phyloP scores from a whole-genome alignment of 441 rosid genomes.

The Croton setiger region DNA sequence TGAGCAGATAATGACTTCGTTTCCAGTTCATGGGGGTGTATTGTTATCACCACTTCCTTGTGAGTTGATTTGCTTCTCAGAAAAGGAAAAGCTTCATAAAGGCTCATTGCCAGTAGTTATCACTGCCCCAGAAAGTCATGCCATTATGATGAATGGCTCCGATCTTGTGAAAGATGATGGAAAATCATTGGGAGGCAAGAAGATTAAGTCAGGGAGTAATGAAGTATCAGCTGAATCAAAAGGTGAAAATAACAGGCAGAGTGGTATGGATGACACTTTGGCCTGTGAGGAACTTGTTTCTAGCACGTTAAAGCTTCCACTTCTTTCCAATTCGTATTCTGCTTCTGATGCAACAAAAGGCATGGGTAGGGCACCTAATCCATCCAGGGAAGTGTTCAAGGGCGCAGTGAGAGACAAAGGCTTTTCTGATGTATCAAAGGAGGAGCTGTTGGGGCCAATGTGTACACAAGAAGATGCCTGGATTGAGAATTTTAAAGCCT shows the following conservation, averaged over 20 bases:
- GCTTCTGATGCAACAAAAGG: conserved; percentile 34
- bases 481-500: conserved; percentile 45
- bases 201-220: conserved; percentile 41
- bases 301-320: conserved; percentile 67
- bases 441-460: conserved; percentile 29
- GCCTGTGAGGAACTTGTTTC: conserved; percentile 71
- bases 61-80: conserved; percentile 38
- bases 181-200: conserved; percentile 44
- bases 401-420: conserved; percentile 30
- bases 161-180: conserved; percentile 39
- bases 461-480: conserved; percentile 38
- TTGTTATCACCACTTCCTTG: conserved; percentile 65
- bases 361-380: conserved; percentile 31
- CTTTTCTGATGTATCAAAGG: conserved; percentile 31
- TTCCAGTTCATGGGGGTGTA: conserved; percentile 35
- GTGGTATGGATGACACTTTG: conserved; percentile 37
- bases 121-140: conserved; percentile 31
- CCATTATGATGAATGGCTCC: conserved; percentile 28
- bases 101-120: conserved; percentile 23
- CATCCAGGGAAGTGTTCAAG: conserved; percentile 31
- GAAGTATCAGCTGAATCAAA: conserved; percentile 34
- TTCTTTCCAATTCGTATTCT: conserved; percentile 48
- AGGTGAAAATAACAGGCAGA: conserved; percentile 39
- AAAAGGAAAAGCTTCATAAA: conserved; percentile 29
- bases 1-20: conserved; percentile 77